Evolutionary conservation across 805 yeast species (phyloP).

Genomic region (Candida quercuum): DNA sequence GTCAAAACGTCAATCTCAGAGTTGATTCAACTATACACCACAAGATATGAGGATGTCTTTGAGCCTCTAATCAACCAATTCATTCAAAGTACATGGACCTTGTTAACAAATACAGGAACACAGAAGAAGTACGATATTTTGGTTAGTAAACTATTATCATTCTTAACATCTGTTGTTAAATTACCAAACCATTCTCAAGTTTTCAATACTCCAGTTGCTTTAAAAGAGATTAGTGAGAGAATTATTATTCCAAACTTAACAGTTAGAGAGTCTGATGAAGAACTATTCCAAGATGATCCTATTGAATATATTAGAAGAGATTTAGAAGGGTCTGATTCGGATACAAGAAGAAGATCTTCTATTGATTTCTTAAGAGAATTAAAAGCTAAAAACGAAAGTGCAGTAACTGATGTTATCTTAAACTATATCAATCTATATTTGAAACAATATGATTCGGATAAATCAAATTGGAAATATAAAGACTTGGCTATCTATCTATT

Average conservation of each 20-base stretch:
- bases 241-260: constrained; percentile 86
- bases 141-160: constrained; percentile 74
- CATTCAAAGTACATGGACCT: constrained; percentile 76
- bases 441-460: constrained; percentile 37
- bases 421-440: constrained; percentile 65
- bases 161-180: constrained; percentile 76
- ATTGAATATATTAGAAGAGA: constrained; percentile 89
- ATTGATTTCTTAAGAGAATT: constrained; percentile 87
- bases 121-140: constrained; percentile 80
- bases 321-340: constrained; percentile 91
- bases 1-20: constrained; percentile 83
- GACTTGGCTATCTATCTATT: constrained; percentile 85
- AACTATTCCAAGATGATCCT: constrained; percentile 95
- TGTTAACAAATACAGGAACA: constrained; percentile 58
- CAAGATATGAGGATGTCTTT: constrained; percentile 89
- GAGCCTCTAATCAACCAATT: constrained; percentile 72
- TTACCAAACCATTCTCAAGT: constrained; percentile 61
- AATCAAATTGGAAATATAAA: constrained; percentile 72
- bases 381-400: constrained; percentile 68
- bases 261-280: constrained; percentile 84
- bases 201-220: constrained; percentile 54
- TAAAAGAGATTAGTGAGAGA: constrained; percentile 74
- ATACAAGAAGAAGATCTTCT: constrained; percentile 88
- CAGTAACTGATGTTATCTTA: constrained; percentile 72
- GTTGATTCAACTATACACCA: constrained; percentile 76